Evolutionary conservation across 306 rosid species (phyloP).

Genomic region (Begonia fuchsioides): DNA sequence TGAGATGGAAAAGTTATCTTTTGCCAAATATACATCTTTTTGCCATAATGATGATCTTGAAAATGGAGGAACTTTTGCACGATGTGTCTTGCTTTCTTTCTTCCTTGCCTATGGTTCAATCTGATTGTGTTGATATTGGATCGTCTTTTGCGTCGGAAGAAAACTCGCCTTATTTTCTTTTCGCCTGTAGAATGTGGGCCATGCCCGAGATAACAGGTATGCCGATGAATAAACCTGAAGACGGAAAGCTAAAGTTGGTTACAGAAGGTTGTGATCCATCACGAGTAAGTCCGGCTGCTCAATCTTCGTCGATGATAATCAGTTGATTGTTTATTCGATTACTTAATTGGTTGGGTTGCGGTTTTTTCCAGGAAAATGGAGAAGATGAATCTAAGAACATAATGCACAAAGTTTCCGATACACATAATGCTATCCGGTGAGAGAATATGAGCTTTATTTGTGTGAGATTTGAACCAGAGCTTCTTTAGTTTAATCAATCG

Average conservation of each 20-base stretch:
- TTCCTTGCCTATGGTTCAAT: too few species aligned
- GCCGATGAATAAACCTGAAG: conserved; percentile 17
- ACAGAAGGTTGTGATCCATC: conserved; percentile 27
- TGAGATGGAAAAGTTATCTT: background rate
- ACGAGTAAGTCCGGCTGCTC: conserved; percentile 17
- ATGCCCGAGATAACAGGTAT: conserved; percentile 30
- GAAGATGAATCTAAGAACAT: conserved; percentile 22
- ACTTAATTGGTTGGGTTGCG: background rate
- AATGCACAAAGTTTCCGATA: conserved; percentile 32
- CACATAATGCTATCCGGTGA: conserved; percentile 39
- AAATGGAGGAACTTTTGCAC: too few species aligned
- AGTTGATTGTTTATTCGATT: too few species aligned
- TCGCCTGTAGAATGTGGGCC: conserved; percentile 22
- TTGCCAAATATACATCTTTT: background rate
- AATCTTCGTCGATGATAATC: background rate
- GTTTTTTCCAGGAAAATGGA: conserved; percentile 11
- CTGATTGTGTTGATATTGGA: too few species aligned
- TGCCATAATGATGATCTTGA: too few species aligned
- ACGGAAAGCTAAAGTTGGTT: conserved; percentile 16
- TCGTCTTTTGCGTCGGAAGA: too few species aligned
- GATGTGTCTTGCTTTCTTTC: too few species aligned
- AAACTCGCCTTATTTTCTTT: too few species aligned
- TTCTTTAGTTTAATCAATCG: too few species aligned
- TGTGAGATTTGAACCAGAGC: too few species aligned
- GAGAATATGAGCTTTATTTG: conserved; percentile 2